Evolutionary conservation across 2,329 filamentous ascomycete species (phyloP).

Genomic region (Sporothrix brasiliensis): DNA sequence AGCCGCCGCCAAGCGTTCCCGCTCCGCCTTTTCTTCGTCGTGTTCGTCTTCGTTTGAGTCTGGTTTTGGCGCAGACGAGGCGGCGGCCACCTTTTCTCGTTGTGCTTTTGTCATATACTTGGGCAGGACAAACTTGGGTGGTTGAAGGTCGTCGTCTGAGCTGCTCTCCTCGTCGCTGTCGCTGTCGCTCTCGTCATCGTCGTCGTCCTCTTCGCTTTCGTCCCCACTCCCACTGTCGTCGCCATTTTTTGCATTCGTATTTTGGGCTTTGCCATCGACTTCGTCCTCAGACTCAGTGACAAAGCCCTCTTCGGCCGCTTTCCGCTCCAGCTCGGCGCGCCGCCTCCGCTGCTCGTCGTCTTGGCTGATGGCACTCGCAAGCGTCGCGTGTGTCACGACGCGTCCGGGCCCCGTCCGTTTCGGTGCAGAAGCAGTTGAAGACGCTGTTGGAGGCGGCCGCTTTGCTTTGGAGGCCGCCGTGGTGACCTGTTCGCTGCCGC

Average conservation of each 20-base stretch:
- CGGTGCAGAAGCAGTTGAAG: conserved; percentile 46
- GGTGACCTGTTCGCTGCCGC: conserved; percentile 48
- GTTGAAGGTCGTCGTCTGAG: conserved; percentile 59
- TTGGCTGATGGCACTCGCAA: conserved; percentile 41
- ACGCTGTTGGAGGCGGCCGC: conserved; percentile 34
- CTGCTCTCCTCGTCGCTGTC: conserved; percentile 44
- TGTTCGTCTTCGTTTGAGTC: conserved; percentile 32
- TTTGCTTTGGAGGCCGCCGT: conserved; percentile 44
- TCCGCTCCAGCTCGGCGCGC: conserved; percentile 50
- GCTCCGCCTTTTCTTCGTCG: conserved; percentile 46
- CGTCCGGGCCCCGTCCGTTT: conserved; percentile 60
- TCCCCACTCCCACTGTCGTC: conserved; percentile 41
- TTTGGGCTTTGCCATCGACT: conserved; percentile 42
- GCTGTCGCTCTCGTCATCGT: conserved; percentile 51
- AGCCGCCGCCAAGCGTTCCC: conserved; percentile 67
- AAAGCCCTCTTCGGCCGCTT: conserved; percentile 64
- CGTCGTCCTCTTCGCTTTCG: conserved; percentile 43
- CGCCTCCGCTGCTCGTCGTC: conserved; percentile 51
- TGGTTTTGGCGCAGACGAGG: conserved; percentile 36
- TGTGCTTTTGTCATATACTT: conserved; percentile 66
- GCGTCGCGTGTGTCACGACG: conserved; percentile 47
- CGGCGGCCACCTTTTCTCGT: conserved; percentile 44
- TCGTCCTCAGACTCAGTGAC: conserved; percentile 60
- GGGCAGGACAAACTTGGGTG: conserved; percentile 63
- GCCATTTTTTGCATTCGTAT: conserved; percentile 34